These are phyloP conservation scores for Annulohypoxylon bovei DNA, from an alignment of 495 filamentous ascomycete genomes.

Conservation along the genomic window DNA sequence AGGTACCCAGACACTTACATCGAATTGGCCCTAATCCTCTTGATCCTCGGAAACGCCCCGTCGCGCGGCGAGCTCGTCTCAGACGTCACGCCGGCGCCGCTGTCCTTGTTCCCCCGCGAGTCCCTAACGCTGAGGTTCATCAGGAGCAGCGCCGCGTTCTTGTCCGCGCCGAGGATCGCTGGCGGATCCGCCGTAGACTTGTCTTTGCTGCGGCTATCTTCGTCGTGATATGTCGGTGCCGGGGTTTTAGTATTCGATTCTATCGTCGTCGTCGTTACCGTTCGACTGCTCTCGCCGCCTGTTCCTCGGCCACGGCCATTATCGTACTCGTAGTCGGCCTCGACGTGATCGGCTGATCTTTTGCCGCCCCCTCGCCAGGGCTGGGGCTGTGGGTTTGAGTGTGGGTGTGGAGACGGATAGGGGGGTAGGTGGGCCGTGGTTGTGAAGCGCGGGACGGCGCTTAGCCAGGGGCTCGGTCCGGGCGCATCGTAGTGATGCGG, in stretches of 20 bases:
- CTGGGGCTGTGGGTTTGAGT: conserved; percentile 26
- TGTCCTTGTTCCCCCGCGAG: conserved; percentile 30
- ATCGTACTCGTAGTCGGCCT: conserved; percentile 37
- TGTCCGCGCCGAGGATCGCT: conserved; percentile 48
- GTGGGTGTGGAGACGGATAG: conserved; percentile 13
- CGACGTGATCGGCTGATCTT: conserved; percentile 32
- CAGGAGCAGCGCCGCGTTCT: conserved; percentile 67
- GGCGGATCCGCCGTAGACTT: neutral
- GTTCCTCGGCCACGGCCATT: neutral
- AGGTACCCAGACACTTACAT: conserved; percentile 47
- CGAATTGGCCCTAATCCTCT: conserved; percentile 51
- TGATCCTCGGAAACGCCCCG: conserved; percentile 38
- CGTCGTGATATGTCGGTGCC: neutral
- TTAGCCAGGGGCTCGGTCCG: conserved; percentile 54
- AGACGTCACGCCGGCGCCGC: conserved; percentile 2
- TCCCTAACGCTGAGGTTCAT: conserved; percentile 65
- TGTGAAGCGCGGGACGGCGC: conserved; percentile 54
- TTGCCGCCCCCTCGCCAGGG: conserved; percentile 29
- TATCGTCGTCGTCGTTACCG: neutral
- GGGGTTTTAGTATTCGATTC: neutral
- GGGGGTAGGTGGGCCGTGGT: conserved; percentile 35
- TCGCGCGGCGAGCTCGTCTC: conserved; percentile 20
- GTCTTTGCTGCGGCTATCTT: conserved; percentile 11
- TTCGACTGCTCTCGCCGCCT: neutral
- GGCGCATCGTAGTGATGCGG: conserved; percentile 25